Evolutionary conservation across 2,329 filamentous ascomycete genomes (phyloP).

Genomic region (Aspergillus bombycis): DNA sequence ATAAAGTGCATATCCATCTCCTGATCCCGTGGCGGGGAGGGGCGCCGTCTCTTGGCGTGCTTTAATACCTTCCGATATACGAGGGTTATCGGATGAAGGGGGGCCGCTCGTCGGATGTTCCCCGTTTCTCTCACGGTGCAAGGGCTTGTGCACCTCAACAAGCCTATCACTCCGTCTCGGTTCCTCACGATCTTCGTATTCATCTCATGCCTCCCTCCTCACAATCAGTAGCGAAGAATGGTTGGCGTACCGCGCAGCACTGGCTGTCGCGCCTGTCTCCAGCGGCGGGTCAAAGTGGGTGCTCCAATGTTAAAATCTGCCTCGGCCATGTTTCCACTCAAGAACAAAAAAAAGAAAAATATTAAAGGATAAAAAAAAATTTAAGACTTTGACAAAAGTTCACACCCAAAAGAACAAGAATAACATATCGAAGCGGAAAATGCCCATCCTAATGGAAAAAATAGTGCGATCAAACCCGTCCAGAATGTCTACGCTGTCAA

Average conservation of each 20-base stretch:
- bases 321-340: neutral
- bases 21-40: neutral
- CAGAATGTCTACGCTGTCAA: conserved; percentile 24
- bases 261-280: conserved; percentile 27
- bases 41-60: neutral
- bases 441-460: neutral
- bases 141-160: neutral
- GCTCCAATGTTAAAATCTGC: neutral
- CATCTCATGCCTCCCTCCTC: neutral
- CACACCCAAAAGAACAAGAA: neutral
- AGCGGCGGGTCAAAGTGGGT: conserved; percentile 28
- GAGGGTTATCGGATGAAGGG: neutral
- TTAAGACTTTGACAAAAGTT: neutral
- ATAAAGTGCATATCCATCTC: neutral
- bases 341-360: neutral
- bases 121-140: neutral
- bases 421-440: neutral
- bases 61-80: neutral
- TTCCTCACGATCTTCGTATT: neutral
- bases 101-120: neutral
- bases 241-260: conserved; percentile 26
- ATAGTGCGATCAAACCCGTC: conserved; percentile 26
- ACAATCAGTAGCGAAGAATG: conserved; percentile 12
- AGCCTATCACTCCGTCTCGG: conserved; percentile 1
- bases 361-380: neutral